Conservation (phyloP, 2,329 filamentous ascomycete genomes). For the Decorospora gaudefroyi region DNA sequence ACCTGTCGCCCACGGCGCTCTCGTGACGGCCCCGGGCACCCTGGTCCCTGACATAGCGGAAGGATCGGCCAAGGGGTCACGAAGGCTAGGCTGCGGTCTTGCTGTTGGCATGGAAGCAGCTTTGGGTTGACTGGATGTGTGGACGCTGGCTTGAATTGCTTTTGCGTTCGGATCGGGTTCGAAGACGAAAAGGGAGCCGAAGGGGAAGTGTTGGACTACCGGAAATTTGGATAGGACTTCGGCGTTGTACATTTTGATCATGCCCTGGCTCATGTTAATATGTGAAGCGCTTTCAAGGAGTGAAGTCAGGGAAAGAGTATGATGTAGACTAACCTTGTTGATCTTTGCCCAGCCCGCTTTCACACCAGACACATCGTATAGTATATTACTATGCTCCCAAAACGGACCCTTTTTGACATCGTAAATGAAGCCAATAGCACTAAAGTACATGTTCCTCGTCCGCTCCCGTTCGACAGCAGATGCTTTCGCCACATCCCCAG, state of each 20-base stretch:
- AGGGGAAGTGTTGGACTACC: slow-evolving; percentile 87
- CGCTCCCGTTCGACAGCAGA: slow-evolving; percentile 49
- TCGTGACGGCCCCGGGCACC: neutral
- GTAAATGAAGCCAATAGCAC: slow-evolving; percentile 93
- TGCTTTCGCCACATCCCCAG: slow-evolving; percentile 64
- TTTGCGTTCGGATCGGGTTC: slow-evolving; percentile 51
- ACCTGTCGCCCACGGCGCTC: slow-evolving; percentile 12
- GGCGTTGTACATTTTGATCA: slow-evolving; percentile 99
- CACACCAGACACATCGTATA: slow-evolving; percentile 93
- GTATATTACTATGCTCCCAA: slow-evolving; percentile 88
- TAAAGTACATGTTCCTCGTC: slow-evolving; percentile 76
- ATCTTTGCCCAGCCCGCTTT: slow-evolving; percentile 94
- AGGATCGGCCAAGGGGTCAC: slow-evolving; percentile 33
- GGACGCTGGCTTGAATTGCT: slow-evolving; percentile 38
- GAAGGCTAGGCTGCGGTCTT: slow-evolving; percentile 28
- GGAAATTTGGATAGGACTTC: slow-evolving; percentile 97
- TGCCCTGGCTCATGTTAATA: slow-evolving; percentile 62
- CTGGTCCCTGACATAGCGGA: slow-evolving; percentile 10
- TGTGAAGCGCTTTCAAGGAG: neutral
- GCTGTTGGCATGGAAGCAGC: slow-evolving; percentile 23
- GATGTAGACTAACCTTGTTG: slow-evolving; percentile 64
- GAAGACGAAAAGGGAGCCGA: slow-evolving; percentile 57
- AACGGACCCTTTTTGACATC: slow-evolving; percentile 96
- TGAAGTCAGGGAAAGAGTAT: too few species aligned
- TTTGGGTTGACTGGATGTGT: slow-evolving; percentile 46